Percentiles rank a stretch among this genome's conserved stretches.
phyloP scores from a whole-genome alignment of 2,329 filamentous ascomycete species.

The Colletotrichum shisoi region DNA sequence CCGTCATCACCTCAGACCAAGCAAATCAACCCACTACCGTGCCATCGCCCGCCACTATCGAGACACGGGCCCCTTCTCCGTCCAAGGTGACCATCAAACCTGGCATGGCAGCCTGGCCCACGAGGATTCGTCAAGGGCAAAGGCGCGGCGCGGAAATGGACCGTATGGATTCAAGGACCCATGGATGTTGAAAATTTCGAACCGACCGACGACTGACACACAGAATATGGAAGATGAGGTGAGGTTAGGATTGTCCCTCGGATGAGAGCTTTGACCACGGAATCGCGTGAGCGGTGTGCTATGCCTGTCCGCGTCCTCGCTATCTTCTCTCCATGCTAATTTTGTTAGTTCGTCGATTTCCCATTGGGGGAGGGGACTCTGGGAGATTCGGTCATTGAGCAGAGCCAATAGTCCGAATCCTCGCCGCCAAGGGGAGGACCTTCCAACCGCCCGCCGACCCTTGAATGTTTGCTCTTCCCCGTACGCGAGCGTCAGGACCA shows the following conservation, averaged over 20 bases:
- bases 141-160: not conserved
- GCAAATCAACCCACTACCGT: not conserved
- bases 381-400: not conserved
- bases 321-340: no score
- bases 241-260: not conserved
- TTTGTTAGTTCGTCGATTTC: not conserved
- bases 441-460: not conserved
- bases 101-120: not conserved
- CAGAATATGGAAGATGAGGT: not conserved
- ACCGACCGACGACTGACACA: not conserved
- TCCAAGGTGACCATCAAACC: not conserved
- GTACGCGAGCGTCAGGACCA: not conserved
- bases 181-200: not conserved
- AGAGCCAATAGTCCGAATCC: not conserved
- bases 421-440: not conserved
- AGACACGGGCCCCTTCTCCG: not conserved
- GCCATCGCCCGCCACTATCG: not conserved
- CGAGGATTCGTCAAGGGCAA: not conserved
- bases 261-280: not conserved
- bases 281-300: not conserved
- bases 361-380: not conserved
- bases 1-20: not conserved
- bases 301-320: not conserved
- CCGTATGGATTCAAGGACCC: not conserved
- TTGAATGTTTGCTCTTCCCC: not conserved